Conservation (phyloP, 1,139 yeast genomes). For the Candida gigantensis region DNA sequence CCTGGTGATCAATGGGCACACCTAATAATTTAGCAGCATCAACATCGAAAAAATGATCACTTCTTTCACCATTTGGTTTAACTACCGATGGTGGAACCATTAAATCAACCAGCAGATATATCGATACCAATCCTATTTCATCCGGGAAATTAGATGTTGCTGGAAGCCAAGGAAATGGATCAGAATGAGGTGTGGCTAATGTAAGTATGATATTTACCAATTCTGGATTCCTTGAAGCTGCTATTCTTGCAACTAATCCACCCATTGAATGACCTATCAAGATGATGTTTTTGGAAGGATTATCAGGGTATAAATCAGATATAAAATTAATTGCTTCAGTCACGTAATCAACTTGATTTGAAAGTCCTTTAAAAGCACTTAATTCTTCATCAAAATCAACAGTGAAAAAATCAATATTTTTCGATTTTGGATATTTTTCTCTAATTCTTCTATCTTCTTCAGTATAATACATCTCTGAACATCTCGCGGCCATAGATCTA, state of each 20-base stretch:
- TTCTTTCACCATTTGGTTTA: constrained; percentile 47
- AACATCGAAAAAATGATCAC: constrained; percentile 69
- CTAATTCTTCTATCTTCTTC: constrained; percentile 25
- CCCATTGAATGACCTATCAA: constrained; percentile 96
- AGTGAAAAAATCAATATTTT: constrained; percentile 73
- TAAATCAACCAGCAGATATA: constrained; percentile 84
- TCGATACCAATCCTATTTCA: constrained; percentile 71
- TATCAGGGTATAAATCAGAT: constrained; percentile 55
- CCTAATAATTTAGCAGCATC: constrained; percentile 84
- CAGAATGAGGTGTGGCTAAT: constrained; percentile 89
- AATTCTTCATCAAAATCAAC: constrained; percentile 96
- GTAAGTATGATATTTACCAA: constrained; percentile 83
- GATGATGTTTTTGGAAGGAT: constrained; percentile 70
- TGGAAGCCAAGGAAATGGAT: constrained; percentile 73
- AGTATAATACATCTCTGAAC: constrained; percentile 50
- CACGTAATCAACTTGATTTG: constrained; percentile 92
- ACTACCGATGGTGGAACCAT: constrained; percentile 34
- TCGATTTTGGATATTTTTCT: constrained; percentile 27
- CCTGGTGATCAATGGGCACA: constrained; percentile 92
- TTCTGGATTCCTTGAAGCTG: constrained; percentile 47
- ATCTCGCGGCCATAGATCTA: constrained; percentile 84
- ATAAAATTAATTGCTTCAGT: constrained; percentile 86
- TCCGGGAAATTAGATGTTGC: constrained; percentile 3
- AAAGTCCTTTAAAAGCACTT: constrained; percentile 94
- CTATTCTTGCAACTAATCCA: constrained; percentile 75